A percentile compares a stretch with the other conserved stretches of the same genome.
These are phyloP conservation scores for Cryphonectria carpinicola DNA, from an alignment of 2,329 filamentous ascomycete species.

Conservation along the genomic window DNA sequence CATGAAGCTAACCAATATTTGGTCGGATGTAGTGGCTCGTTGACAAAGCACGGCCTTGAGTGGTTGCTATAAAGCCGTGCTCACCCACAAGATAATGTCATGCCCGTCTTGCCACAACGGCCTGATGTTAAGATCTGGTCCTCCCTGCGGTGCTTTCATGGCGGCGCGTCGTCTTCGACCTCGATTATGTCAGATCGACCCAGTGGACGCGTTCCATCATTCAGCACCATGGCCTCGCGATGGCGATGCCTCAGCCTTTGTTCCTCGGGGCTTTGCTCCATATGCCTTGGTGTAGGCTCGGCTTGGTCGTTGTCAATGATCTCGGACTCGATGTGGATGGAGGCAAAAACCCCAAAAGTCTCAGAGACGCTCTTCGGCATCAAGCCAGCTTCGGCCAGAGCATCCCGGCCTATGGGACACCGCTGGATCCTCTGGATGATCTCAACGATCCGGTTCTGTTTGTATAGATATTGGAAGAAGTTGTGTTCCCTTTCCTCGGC, in stretches of 20 bases:
- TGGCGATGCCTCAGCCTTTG: constrained; percentile 74
- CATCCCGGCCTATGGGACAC: constrained; percentile 55
- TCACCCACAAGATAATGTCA: neutral
- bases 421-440: constrained; percentile 55
- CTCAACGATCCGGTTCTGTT: constrained; percentile 57
- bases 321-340: constrained; percentile 28
- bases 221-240: constrained; percentile 88
- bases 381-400: constrained; percentile 55
- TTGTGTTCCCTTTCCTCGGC: constrained; percentile 57
- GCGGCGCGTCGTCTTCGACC: constrained; percentile 52
- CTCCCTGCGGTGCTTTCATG: constrained; percentile 6
- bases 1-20: neutral
- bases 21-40: neutral
- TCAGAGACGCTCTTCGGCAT: constrained; percentile 40
- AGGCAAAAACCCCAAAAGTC: constrained; percentile 31
- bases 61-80: neutral
- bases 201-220: constrained; percentile 78
- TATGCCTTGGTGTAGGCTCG: constrained; percentile 42
- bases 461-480: constrained; percentile 56
- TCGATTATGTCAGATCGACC: constrained; percentile 80
- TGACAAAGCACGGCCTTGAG: neutral
- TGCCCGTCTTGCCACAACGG: neutral
- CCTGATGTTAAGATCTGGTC: neutral
- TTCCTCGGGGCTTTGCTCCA: constrained; percentile 66
- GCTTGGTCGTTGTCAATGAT: constrained; percentile 31